Evolutionary conservation across 441 rosid species (phyloP), one percentile per base, ranked within the genome.

Genomic region (Viola pubescens): DNA sequence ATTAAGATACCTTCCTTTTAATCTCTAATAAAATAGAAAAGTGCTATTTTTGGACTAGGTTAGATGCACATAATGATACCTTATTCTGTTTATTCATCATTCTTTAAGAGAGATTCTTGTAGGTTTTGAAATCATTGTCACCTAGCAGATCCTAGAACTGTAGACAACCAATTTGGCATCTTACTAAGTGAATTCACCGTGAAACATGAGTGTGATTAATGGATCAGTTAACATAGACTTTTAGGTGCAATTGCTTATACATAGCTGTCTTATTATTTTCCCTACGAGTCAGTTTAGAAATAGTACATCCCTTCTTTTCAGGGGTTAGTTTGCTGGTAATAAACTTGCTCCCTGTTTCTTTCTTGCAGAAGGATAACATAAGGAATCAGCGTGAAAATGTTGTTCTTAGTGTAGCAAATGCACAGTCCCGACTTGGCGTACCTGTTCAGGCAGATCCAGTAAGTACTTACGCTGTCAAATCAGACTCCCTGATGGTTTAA

Each of bases 311-410:
- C 39, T 48, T 52, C 14, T 66, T 44, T 59, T 40, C 37, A 5
- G 14, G 41, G 44, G 11, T 48, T 62, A n/a, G 13, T 48, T 6
- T 51, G 7, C 37, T 57, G 42, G 7, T 14, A 7, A 44, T 3
- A 44, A 11, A 12, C 7, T 37, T 3, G 7, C 16, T 54, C 10
- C 38, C 38, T 56, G 7, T 40, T 46, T 54, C 54, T 52, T 46
- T 49, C 57, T 61, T 71, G 70, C 91, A 94, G 99, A 85, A 80
- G 70, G 98, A 87, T 72, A 94, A 89, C 70, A 72, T 86, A 56
- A 81, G 92, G 83, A 94, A 94, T 74, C 99, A 94, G 66, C 85
- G 98, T 64, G 98, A 94, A 78, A 86, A 94, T 83, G 76, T 88
- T 67, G 84, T 91, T 74, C 98, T 94, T 73, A 58, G 81, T 14